Base-by-base conservation (phyloP, 306 rosid genomes). In the Pterocarpus macrocarpus region DNA sequence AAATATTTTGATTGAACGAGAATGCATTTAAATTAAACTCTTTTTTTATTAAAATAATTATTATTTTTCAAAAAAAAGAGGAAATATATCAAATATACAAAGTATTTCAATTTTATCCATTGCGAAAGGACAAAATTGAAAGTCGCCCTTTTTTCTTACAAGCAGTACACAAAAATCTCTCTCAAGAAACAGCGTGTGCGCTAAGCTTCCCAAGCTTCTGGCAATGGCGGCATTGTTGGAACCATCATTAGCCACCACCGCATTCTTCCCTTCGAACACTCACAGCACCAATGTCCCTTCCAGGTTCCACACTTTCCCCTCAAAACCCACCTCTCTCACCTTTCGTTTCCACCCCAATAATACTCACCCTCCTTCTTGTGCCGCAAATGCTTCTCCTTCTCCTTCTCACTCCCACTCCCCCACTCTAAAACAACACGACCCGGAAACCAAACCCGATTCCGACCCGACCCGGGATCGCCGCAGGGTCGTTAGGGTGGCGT, bases 401-500 rank as follows among this genome's bases (percentile, higher is more conserved):
- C 28, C 69, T 36, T 74, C 86, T 2, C 64, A 80, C 3, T 78
- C 85, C 12, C 43, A 52, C 6, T 41, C 75, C 45, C 83, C 79
- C 45, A 75, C 47, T 43, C 11, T 5, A 22, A 22, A 22, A 22
- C 28, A 22, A 22, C 47, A 8, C 47, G 4, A 1, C 41, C 5
- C 47, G 8, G 41, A 5, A 0, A 5, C 65, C 2, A 73, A 82
- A 9, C 38, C 90, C 36, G 66, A 80, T 2, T 15, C 85, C 0
- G 93, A 91, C 64, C 78, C 87, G 67, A 85, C 81, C 41, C 84
- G 85, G 0, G 93, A 91, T 70, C 91, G 97, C 76, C 92, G 94
- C 49, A 80, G 94, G 58, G 84, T 62, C 2, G 98, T 95, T 5
- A 86, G 91, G 59, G 66, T 95, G 35, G 97, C 97, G 32, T 95